A percentile compares a stretch with the other conserved stretches of the same genome.
Conservation (phyloP, 148 eudicot genomes). For the Salicornia ramosissima region DNA sequence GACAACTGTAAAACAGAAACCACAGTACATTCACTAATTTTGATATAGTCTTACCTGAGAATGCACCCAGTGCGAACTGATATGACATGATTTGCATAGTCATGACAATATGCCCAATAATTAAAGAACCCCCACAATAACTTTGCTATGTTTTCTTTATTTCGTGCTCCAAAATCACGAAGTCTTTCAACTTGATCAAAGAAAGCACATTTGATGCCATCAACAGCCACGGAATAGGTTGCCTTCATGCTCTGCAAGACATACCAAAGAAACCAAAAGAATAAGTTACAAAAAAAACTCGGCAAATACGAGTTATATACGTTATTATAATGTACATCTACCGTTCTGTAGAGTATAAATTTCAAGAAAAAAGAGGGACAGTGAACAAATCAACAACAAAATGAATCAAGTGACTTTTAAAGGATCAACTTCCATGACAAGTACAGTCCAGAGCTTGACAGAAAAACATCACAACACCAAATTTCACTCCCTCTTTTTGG, state of each 20-base stretch:
- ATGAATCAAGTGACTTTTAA: background rate
- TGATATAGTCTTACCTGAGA: slow-evolving; percentile 51
- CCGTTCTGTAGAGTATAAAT: background rate
- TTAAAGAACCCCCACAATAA: slow-evolving; percentile 86
- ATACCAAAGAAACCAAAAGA: background rate
- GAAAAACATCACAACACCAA: background rate
- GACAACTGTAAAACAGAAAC: background rate
- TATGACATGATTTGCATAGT: slow-evolving; percentile 75
- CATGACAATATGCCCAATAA: slow-evolving; percentile 94
- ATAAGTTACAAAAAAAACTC: background rate
- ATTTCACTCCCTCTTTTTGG: background rate
- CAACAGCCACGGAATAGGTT: slow-evolving; percentile 63
- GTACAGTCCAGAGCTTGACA: background rate
- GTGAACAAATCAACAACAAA: background rate
- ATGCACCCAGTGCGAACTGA: slow-evolving; percentile 68
- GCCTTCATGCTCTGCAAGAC: slow-evolving; percentile 58
- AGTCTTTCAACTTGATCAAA: slow-evolving; percentile 86
- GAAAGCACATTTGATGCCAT: slow-evolving; percentile 55
- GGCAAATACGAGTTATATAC: background rate
- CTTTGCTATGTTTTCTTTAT: slow-evolving; percentile 66
- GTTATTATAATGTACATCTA: background rate
- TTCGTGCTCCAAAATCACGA: slow-evolving; percentile 57
- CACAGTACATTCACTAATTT: background rate
- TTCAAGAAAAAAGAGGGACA: background rate
- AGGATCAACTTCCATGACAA: background rate